Conservation (phyloP, 2,329 filamentous ascomycete species). For the Periconia sp. region DNA sequence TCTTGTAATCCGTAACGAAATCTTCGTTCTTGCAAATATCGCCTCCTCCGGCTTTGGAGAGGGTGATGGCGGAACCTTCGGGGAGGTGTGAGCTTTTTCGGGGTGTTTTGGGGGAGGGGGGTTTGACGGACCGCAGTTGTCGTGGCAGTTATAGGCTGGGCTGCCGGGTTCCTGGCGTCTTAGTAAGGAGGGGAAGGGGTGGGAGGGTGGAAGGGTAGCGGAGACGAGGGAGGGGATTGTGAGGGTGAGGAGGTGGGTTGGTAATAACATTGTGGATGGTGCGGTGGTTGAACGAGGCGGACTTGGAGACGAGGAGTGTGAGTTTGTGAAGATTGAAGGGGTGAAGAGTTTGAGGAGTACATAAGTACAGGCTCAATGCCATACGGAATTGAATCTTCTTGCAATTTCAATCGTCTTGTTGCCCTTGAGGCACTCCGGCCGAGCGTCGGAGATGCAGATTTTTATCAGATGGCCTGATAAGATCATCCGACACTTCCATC, state of each 20-base stretch:
- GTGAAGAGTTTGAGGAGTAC: too few species aligned
- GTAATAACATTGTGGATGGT: constrained; percentile 19
- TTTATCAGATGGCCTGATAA: constrained; percentile 32
- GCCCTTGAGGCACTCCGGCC: constrained; percentile 10
- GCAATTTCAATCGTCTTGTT: too few species aligned
- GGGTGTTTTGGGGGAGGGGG: too few species aligned
- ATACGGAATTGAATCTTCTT: too few species aligned
- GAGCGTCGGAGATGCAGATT: constrained; percentile 27
- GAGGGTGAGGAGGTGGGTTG: constrained; percentile 11
- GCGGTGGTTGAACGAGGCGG: constrained; percentile 1
- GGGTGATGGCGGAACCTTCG: constrained; percentile 35
- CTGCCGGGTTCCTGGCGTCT: constrained; percentile 52
- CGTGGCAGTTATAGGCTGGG: constrained; percentile 52
- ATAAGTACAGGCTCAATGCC: too few species aligned
- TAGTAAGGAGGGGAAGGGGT: constrained; percentile 27
- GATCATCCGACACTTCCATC: constrained; percentile 5
- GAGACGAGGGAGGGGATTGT: constrained; percentile 14
- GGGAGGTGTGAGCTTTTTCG: constrained; percentile 3
- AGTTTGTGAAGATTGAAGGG: too few species aligned
- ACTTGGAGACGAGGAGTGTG: too few species aligned
- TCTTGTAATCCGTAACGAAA: constrained; percentile 48
- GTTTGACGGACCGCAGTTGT: constrained; percentile 51
- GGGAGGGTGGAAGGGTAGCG: constrained; percentile 2
- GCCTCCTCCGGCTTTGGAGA: constrained; percentile 36
- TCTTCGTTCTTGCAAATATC: constrained; percentile 43